These are phyloP conservation scores for Chrysoporthe puriensis DNA, from an alignment of 2,329 filamentous ascomycete species.

Conservation along the genomic window DNA sequence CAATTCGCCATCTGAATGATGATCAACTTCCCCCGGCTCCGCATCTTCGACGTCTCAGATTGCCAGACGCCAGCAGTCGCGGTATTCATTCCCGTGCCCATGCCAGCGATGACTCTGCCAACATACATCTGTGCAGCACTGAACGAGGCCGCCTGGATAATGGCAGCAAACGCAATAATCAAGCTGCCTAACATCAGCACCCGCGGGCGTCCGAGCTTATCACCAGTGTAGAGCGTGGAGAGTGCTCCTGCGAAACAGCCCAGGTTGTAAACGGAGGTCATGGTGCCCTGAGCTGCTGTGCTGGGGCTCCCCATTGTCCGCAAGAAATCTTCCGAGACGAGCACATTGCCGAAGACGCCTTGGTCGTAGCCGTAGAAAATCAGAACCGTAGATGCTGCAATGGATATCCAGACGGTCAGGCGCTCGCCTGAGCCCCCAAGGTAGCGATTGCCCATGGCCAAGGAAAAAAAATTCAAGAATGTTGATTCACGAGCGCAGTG, in stretches of 20 bases:
- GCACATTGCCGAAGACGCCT: conserved; percentile 39
- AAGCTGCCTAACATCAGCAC: conserved; percentile 32
- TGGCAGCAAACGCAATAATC: conserved; percentile 30
- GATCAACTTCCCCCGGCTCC: conserved; percentile 32
- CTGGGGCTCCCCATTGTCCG: conserved; percentile 29
- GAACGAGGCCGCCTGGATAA: conserved; percentile 28
- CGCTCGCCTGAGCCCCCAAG: conserved; percentile 53
- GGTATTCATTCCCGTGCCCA: conserved; percentile 32
- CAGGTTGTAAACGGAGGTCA: conserved; percentile 32
- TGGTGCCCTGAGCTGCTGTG: conserved; percentile 28
- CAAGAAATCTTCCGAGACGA: conserved; percentile 36
- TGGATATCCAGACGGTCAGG: conserved; percentile 56
- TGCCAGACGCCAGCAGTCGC: conserved; percentile 31
- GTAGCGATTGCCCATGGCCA: conserved; percentile 37
- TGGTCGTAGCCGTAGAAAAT: conserved; percentile 54
- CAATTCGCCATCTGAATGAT: conserved; percentile 38
- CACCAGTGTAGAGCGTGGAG: conserved; percentile 31
- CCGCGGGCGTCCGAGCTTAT: conserved; percentile 31
- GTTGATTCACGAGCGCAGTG: background rate
- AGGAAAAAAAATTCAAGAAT: background rate
- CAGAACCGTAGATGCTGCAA: conserved; percentile 53
- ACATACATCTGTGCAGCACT: conserved; percentile 30
- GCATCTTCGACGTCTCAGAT: conserved; percentile 32
- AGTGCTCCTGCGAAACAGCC: conserved; percentile 33
- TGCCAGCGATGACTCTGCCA: conserved; percentile 28